Evolutionary conservation across 2,329 filamentous ascomycete genomes (phyloP).

Genomic region (Fusarium metavorans): DNA sequence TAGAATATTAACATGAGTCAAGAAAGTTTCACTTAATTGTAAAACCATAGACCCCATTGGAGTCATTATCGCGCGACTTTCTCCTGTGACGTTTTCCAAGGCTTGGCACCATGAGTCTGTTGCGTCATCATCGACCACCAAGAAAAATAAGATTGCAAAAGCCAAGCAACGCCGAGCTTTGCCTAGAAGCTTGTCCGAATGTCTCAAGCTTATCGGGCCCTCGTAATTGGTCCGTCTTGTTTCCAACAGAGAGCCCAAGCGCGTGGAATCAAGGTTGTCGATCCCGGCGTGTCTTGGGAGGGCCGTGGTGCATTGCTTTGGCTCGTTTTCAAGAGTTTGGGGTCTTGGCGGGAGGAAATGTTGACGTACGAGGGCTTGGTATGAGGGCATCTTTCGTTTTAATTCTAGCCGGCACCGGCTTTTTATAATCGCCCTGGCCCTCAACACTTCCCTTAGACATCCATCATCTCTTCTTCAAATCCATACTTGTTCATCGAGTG

Average conservation of each 20-base stretch:
- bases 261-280: background rate
- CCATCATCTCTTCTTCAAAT: no score
- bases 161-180: slow-evolving; percentile 5
- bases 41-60: background rate
- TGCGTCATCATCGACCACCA: background rate
- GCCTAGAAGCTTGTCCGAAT: slow-evolving; percentile 3
- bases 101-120: background rate
- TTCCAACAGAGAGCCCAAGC: background rate
- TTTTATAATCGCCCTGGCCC: background rate
- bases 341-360: background rate
- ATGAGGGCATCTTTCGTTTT: background rate
- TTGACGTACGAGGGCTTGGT: background rate
- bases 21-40: background rate
- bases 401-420: background rate
- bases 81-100: background rate
- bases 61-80: background rate
- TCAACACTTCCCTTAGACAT: background rate
- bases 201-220: background rate
- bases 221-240: background rate
- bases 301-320: background rate
- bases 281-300: background rate
- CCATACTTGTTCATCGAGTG: background rate
- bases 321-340: background rate
- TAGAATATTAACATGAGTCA: background rate
- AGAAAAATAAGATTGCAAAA: background rate